phyloP scores from a whole-genome alignment of 148 eudicot genomes.

The Talinum fruticosum region DNA sequence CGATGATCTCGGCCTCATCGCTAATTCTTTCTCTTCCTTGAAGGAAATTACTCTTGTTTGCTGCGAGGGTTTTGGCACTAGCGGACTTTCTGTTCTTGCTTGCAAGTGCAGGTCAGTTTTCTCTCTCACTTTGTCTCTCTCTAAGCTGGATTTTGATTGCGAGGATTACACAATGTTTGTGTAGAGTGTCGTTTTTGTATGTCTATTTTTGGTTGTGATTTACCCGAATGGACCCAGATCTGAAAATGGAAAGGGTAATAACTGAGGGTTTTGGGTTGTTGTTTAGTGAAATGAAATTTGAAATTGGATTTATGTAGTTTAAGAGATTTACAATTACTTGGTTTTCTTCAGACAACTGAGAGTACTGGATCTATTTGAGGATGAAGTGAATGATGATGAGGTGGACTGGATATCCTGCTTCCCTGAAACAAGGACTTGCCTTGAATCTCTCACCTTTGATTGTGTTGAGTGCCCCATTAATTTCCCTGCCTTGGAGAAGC shows the following conservation, averaged over 20 bases:
- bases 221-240: slow-evolving; percentile 19
- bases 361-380: slow-evolving; percentile 76
- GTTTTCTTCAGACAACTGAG: slow-evolving; percentile 52
- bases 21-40: slow-evolving; percentile 36
- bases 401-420: slow-evolving; percentile 83
- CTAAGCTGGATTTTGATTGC: neutral
- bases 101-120: slow-evolving; percentile 52
- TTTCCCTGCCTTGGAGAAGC: slow-evolving; percentile 57
- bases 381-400: slow-evolving; percentile 62
- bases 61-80: slow-evolving; percentile 69
- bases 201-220: slow-evolving; percentile 6
- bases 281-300: neutral
- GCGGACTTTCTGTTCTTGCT: slow-evolving; percentile 58
- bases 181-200: neutral
- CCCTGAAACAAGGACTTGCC: slow-evolving; percentile 53
- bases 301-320: neutral
- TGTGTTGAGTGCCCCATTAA: slow-evolving; percentile 63
- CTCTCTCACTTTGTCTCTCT: neutral
- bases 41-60: slow-evolving; percentile 63
- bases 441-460: slow-evolving; percentile 70
- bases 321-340: neutral
- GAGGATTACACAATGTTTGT: neutral
- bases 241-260: slow-evolving; percentile 8
- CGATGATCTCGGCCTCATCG: slow-evolving; percentile 44
- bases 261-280: neutral